Conservation (phyloP, 2,329 filamentous ascomycete species). For the Trichophyton equinum region DNA sequence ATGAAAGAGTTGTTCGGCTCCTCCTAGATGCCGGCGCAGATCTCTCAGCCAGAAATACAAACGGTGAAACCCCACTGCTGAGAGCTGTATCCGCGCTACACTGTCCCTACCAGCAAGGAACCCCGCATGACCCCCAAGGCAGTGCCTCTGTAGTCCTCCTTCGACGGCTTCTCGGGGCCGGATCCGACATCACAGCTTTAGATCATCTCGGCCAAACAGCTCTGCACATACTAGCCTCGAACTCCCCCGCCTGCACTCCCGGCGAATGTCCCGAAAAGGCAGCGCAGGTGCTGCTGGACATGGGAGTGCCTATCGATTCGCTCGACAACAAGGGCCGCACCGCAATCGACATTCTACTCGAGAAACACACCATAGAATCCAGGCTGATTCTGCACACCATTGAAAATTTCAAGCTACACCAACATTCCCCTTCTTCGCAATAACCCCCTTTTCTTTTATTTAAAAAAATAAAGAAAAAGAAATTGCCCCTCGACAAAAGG, state of each 20-base stretch:
- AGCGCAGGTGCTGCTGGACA: not conserved
- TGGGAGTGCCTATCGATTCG: not conserved
- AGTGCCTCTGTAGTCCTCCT: not conserved
- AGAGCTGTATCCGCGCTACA: not conserved
- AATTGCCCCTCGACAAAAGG: too few species aligned
- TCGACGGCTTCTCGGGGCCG: not conserved
- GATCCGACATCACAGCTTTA: not conserved
- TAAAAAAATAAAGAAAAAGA: too few species aligned
- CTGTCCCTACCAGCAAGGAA: not conserved
- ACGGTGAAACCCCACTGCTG: not conserved
- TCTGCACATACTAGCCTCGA: not conserved
- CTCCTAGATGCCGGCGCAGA: slow-evolving; percentile 3
- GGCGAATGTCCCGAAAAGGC: slow-evolving; percentile 1
- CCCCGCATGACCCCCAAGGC: not conserved
- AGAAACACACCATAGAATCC: slow-evolving; percentile 1
- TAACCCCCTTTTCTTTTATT: too few species aligned
- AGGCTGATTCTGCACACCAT: slow-evolving; percentile 3
- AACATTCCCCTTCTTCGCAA: too few species aligned
- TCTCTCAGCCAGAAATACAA: not conserved
- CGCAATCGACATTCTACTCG: not conserved
- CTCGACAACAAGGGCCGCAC: slow-evolving; percentile 1
- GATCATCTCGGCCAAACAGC: not conserved
- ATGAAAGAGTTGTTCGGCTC: not conserved
- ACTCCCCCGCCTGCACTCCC: not conserved
- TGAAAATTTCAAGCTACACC: not conserved